Base-by-base conservation (phyloP, 257 asterid species). In the Fraxinus cuspidata region DNA sequence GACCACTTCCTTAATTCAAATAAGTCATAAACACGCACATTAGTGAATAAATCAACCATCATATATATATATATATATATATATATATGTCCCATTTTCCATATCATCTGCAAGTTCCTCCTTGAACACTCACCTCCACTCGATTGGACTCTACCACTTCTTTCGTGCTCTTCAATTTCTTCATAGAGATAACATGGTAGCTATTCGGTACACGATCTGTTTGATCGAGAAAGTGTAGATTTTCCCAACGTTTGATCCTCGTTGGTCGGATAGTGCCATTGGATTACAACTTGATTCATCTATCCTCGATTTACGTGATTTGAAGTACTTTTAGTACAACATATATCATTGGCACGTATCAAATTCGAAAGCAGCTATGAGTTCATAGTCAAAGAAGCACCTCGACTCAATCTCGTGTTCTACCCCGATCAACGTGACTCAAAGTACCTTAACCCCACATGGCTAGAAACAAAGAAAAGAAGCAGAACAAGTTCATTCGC, bases 1-100 rank as follows among this genome's bases (percentile, higher is more conserved):
- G 66, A 66, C 65, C 72, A 72, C 74, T 77, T 19, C 68, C 68
- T 31, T 73, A 74, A 78, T 64, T 42, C 77, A 83, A 75, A 70
- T 37, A 79, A 71, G 38, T 32, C n/a, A 78, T 34, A 72, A 80
- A 70, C 4, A 68, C 49, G 23, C 85, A 80, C 12, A 78, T 53
- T 69, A 74, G 27, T 42, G 78, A 78, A 74, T 83, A 85, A 80
- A 78, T 5, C 16, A 56, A 29, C 29, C 16, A 63, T 35, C 12
- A 60, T 68, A 56, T 10, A 31, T 23, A 47, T 16, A 12, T 29
- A 1, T 74, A 13, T 12, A 6, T 21, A 35, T 23, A 47, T 28
- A 12, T 29, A 0, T 74, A 15, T 13, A 7, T 23, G 5, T 72
- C 23, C 1, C 16, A 15, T 35, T 19, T 37, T 32, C 3, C 15